Base-by-base conservation (phyloP, 208 protist genomes). In the Porcisia deanei region DNA sequence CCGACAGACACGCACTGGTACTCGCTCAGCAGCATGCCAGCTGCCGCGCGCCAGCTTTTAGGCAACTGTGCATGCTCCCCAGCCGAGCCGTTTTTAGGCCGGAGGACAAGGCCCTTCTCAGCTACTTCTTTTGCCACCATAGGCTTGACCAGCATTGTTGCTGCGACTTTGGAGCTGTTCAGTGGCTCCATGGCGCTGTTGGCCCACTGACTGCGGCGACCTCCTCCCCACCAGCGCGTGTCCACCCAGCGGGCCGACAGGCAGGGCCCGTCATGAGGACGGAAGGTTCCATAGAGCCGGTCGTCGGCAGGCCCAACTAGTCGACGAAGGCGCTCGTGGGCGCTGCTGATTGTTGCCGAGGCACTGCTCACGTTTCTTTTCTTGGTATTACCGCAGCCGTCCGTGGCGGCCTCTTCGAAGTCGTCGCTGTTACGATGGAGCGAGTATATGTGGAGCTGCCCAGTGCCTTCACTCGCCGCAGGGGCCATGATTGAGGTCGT, bases 1-100 rank as follows among this genome's bases (percentile, higher is more conserved):
- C 79, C 83, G 37, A 75, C 43, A 8, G 89, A 94, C 65, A 96
- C 71, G 65, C 91, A 96, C 70, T 96, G 91, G 57, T 89, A 86
- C 57, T 76, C 57, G 60, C 84, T 81, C 25, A 96, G 85, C 37
- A 82, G 83, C 43, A 81, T 76, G 18, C 77, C 70, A 12, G 89
- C 89, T 1, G 84, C 80, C 0, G 77, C 75, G 49, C 79, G 79
- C 88, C 91, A 95, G 30, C 63, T 67, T 16, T 63, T 47, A 39
- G 70, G 75, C 1, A 59, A 18, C 41, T 14, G 14, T 20, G 9
- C 45, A 18, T 43, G 63, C 63, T 45, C 63, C 22, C 30, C 14
- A 1, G 22, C 41, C 22, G 41, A 45, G 18, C 22, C 41, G 20
- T 47, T 67, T 20, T 37, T 37, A 49, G 39, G 25, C 9, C 3